These are phyloP conservation scores for Russula dissimulans DNA, from an alignment of 768 basidiomycete species.

Conservation along the genomic window DNA sequence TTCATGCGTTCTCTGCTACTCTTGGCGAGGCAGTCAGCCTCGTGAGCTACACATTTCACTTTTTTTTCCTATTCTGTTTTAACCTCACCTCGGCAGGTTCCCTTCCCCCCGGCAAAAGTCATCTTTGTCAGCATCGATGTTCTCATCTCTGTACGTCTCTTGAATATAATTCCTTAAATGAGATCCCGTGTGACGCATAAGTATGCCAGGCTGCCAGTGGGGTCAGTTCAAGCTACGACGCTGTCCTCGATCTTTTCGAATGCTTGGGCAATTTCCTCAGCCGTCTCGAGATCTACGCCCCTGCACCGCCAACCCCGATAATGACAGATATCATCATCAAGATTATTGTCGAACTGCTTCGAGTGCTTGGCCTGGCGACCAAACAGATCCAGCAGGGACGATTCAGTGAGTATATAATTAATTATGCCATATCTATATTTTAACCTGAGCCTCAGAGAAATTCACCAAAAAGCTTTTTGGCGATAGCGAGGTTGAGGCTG, in stretches of 20 bases:
- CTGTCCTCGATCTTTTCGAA: not conserved
- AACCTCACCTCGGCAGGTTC: not conserved
- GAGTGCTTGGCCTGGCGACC: not conserved
- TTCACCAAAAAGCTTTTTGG: not conserved
- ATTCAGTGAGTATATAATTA: not conserved
- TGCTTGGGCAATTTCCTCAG: not conserved
- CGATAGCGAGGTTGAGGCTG: not conserved
- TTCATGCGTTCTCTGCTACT: not conserved
- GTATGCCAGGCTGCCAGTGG: not conserved
- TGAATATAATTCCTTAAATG: not conserved
- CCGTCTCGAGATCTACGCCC: not conserved
- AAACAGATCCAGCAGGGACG: not conserved
- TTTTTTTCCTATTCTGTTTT: not conserved
- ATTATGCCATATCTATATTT: not conserved
- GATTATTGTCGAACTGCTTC: not conserved
- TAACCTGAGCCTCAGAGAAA: not conserved
- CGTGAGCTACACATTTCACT: not conserved
- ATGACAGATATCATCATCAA: not conserved
- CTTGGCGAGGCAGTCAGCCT: not conserved
- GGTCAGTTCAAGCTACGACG: not conserved
- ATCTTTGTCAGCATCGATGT: not conserved
- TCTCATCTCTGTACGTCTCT: not conserved
- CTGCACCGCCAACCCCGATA: not conserved
- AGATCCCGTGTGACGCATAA: not conserved
- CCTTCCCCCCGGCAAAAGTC: not conserved